A percentile compares a stretch with the other conserved stretches of the same genome.
Conservation (phyloP, 371 early-diverging fungal species). For the Circinella minor region DNA sequence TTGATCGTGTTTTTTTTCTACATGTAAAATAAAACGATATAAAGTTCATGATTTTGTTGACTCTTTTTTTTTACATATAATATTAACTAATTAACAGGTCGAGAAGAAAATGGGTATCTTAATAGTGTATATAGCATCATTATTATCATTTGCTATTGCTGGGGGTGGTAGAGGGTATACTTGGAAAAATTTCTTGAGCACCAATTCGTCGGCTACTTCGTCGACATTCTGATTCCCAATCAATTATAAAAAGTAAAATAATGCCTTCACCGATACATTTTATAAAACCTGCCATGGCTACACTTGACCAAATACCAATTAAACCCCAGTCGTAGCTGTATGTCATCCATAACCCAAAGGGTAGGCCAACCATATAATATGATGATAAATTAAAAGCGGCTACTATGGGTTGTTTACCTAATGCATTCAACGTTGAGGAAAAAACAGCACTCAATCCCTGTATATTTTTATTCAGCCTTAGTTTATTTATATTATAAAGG, state of each 20-base stretch:
- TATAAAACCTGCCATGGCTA: constrained; percentile 38
- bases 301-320: constrained; percentile 45
- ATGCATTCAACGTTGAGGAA: constrained; percentile 40
- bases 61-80: no score
- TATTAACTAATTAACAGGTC: no score
- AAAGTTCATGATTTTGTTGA: no score
- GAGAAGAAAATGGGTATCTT: no score
- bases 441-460: constrained; percentile 42
- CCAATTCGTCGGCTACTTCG: constrained; percentile 25
- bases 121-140: no score
- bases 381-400: constrained; percentile 38
- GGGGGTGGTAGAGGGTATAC: not conserved
- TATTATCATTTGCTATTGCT: no score
- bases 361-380: constrained; percentile 41
- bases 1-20: no score
- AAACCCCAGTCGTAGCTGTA: constrained; percentile 33
- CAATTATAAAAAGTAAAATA: constrained; percentile 20
- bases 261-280: constrained; percentile 33
- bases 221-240: constrained; percentile 39
- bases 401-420: constrained; percentile 45
- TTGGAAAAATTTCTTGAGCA: constrained; percentile 19
- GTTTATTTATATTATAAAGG: not conserved
- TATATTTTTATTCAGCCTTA: not conserved
- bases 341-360: constrained; percentile 43
- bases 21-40: no score